Percentiles rank a stretch among this genome's conserved stretches.
Conservation (phyloP, 139 green algal genomes). For the Chlamydomonas schloesseri region DNA sequence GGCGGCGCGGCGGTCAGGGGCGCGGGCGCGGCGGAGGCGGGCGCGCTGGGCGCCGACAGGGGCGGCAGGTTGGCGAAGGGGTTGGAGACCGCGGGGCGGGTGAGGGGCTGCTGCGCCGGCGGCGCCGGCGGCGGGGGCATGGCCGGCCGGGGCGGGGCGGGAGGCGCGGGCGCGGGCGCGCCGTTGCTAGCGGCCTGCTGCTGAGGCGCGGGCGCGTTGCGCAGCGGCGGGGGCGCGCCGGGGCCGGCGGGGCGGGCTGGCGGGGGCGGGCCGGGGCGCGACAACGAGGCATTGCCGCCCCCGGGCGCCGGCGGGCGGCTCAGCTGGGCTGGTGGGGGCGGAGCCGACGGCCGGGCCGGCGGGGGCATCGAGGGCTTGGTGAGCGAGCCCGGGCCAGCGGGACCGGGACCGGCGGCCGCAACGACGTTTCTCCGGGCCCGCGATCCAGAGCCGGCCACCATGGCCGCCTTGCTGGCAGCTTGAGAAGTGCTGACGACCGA, state of each 20-base stretch:
- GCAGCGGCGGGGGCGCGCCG: no score
- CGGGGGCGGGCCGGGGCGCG: no score
- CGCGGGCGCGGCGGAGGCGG: not conserved
- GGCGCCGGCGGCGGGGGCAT: not conserved
- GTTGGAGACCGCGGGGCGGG: not conserved
- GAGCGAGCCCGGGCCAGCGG: not conserved
- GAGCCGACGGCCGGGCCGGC: not conserved
- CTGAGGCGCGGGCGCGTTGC: no score
- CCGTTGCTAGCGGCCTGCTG: not conserved
- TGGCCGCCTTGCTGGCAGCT: no score
- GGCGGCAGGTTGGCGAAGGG: slow-evolving; percentile 33
- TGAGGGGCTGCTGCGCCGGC: not conserved
- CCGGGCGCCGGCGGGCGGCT: not conserved
- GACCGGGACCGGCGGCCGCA: slow-evolving; percentile 13
- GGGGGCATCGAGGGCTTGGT: not conserved
- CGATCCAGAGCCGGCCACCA: no score
- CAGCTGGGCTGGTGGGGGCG: not conserved
- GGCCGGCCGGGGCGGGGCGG: not conserved
- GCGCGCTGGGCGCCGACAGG: not conserved
- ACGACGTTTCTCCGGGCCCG: not conserved
- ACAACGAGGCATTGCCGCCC: not conserved
- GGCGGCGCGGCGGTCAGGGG: not conserved
- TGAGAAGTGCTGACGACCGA: no score
- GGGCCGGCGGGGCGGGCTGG: no score
- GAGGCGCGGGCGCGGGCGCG: no score